Evolutionary conservation across 2,329 filamentous ascomycete species (phyloP), one percentile per base, ranked within the genome.

Genomic region (Diaporthe australafricana): DNA sequence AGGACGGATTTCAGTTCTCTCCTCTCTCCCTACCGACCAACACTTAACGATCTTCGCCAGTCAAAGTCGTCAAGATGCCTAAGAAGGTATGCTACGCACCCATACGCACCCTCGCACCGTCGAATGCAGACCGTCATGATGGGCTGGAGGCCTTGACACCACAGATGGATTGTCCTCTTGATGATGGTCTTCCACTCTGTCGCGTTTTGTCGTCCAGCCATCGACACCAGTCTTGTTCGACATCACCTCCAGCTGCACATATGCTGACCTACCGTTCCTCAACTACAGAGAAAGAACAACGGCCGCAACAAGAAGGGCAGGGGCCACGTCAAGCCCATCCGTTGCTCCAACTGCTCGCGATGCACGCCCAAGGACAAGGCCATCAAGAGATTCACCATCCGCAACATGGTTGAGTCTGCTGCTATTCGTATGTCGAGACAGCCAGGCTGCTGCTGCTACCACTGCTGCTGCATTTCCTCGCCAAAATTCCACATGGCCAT

Each of bases 331-430:
- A 99, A 99, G 92, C 97, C 96, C 84, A 98, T 99, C 89, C 94
- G 89, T 80, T 91, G 89, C 88, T 88, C 86, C 86, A 91, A 91
- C 88, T 91, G 89, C 89, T 90, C 88, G 84, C 90, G 93, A 88
- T 95, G 93, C 90, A 97, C 94, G 75, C 95, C 95, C 86, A 99
- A 99, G 93, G 96, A 99, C 84, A 99, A 99, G 94, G 96, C 97
- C 80, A 98, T 99, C 92, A 99, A 99, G 95, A 92, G 96, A 89
- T 99, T 99, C 91, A 99, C 96, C 89, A 91, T 99, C 91, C 93
- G 96, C 87, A 98, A 99, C 93, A 99, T 99, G 96, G 96, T 99
- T 80, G 96, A 99, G 90, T 98, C 95, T 83, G 96, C 97, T 83
- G 96, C 96, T 84, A 98, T 99, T 86, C 96, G 97, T 98, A 95